Base-by-base conservation (phyloP, 2,329 filamentous ascomycete species). In the Aspergillus niger region DNA sequence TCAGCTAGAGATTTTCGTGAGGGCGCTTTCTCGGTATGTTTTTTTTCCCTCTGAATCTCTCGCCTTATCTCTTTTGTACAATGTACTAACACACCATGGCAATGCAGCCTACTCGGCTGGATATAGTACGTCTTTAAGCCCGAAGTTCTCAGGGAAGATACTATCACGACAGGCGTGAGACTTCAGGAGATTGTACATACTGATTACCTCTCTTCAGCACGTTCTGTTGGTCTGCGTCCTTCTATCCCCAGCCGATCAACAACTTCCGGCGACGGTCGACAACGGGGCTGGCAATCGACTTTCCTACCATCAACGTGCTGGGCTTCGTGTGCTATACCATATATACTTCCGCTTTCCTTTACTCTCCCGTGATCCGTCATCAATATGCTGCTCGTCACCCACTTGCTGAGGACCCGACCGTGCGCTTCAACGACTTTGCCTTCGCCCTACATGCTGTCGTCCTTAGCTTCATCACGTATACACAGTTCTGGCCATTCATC, bases 191-290 rank as follows among this genome's bases (percentile, higher is more conserved):
- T 44, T 13, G 4, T 36, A 15, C 32, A 36, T n/a, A 56, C 58
- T 60, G 17, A 59, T 38, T 39, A 17, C 11, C 30, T 26, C 44
- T 48, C 26, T 41, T 26, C 61, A 81, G 79, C 77, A 89, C 86
- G 65, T 65, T 88, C 52, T 87, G 85, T 76, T 95, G 94, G 94
- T 94, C 91, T 11, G 79, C 89, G 15, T 96, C 92, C 15, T 98
- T 97, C 80, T 98, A 98, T 75, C 93, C 94, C 1, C 95, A 98
- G 74, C 87, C 90, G 6, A 78, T 96, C 62, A 84, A 92, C 64
- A 98, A 97, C 82, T 89, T 83, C 74, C 82, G 81, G 30, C 89
- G 92, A 57, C 86, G 86, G 59, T 90, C 91, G 8, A 97, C 93
- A 4, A 84, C 86, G 20, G 95, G 95, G 43, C 88, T 94, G 4